Percentiles rank a stretch among this genome's conserved stretches.
Conservation (phyloP, 495 filamentous ascomycete species). For the Trichocladium antarcticum region DNA sequence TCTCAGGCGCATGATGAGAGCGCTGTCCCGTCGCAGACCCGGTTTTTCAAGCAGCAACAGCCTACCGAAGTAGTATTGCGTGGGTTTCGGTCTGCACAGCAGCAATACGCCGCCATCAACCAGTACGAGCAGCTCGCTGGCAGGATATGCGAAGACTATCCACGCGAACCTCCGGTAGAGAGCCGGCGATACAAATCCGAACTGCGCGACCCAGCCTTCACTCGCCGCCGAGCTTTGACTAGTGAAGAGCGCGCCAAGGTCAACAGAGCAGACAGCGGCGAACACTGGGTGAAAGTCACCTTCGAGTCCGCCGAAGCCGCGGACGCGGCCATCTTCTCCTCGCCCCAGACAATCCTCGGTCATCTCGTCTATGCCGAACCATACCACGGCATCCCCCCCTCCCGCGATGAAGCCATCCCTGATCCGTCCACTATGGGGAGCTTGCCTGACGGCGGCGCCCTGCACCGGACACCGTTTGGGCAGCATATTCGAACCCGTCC, state of each 20-base stretch:
- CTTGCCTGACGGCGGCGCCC: neutral
- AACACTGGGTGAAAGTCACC: slow-evolving; percentile 87
- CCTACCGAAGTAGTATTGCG: slow-evolving; percentile 76
- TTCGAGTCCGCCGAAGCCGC: slow-evolving; percentile 75
- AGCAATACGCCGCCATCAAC: slow-evolving; percentile 75
- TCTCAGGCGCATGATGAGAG: slow-evolving; percentile 22
- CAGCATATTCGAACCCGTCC: slow-evolving; percentile 7
- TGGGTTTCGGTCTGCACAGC: slow-evolving; percentile 58
- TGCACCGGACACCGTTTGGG: neutral
- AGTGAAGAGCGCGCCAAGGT: slow-evolving; percentile 61
- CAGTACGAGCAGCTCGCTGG: slow-evolving; percentile 73
- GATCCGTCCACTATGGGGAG: slow-evolving; percentile 7
- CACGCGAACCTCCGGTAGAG: slow-evolving; percentile 53
- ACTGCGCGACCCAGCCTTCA: slow-evolving; percentile 54
- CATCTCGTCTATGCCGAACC: slow-evolving; percentile 67
- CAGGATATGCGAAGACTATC: slow-evolving; percentile 81
- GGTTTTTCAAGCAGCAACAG: slow-evolving; percentile 18
- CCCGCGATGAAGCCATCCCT: slow-evolving; percentile 41
- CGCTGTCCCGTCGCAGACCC: slow-evolving; percentile 16
- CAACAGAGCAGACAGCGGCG: slow-evolving; percentile 62
- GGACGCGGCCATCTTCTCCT: slow-evolving; percentile 60
- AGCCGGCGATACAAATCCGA: slow-evolving; percentile 45
- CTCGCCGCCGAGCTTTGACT: slow-evolving; percentile 47
- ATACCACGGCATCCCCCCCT: slow-evolving; percentile 60
- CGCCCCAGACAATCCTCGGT: slow-evolving; percentile 66